Conservation (phyloP, 2,329 filamentous ascomycete genomes). For the Colletotrichum tropicicola region DNA sequence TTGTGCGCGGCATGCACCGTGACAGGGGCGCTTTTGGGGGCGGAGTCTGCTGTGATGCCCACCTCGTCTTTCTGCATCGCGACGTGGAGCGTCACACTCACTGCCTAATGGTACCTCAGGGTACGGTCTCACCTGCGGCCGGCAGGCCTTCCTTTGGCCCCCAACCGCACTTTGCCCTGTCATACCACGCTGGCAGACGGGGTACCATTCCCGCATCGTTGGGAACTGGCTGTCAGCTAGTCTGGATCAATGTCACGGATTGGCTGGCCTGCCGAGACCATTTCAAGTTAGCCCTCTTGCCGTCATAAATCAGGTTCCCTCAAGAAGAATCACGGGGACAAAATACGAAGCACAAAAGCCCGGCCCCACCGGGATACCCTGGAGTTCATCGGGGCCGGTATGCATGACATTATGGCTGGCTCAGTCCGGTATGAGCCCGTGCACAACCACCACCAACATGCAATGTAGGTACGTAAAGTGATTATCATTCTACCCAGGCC, state of each 20-base stretch:
- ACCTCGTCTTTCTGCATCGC: not conserved
- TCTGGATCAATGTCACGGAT: not conserved
- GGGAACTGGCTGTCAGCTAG: not conserved
- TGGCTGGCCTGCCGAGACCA: not conserved
- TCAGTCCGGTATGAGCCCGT: not conserved
- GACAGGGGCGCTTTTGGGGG: conserved; percentile 3
- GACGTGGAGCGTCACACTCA: conserved; percentile 18
- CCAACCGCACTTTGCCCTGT: not conserved
- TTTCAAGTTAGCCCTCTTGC: not conserved
- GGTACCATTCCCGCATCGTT: not conserved
- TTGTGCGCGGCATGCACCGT: not conserved
- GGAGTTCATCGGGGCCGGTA: not conserved
- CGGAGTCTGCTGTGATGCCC: conserved; percentile 15
- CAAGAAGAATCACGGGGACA: too few species aligned
- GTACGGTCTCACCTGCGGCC: not conserved
- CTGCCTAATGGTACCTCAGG: too few species aligned
- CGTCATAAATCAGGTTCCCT: not conserved
- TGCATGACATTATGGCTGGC: not conserved
- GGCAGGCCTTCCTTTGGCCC: not conserved
- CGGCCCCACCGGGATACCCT: not conserved
- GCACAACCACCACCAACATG: not conserved
- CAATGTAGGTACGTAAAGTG: too few species aligned
- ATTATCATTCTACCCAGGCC: too few species aligned
- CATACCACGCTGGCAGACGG: not conserved
- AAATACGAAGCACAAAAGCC: not conserved